These are phyloP conservation scores for Phytophthora kernoviae DNA, from an alignment of 352 stramenopile species.

Conservation along the genomic window DNA sequence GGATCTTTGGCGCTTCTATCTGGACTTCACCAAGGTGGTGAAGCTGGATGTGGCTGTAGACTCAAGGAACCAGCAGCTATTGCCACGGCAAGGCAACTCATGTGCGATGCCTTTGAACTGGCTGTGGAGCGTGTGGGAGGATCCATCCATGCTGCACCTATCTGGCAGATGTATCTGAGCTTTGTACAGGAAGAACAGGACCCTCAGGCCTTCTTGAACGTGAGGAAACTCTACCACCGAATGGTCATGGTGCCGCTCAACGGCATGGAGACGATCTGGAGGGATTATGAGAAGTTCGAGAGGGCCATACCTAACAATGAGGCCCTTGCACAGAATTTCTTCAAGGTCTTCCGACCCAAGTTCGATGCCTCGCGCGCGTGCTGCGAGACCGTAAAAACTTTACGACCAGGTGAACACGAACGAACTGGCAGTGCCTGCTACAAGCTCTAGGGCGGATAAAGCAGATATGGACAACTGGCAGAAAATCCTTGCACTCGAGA, in stretches of 20 bases:
- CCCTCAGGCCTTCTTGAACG: conserved; percentile 71
- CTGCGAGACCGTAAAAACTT: conserved; percentile 86
- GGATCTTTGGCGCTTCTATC: conserved; percentile 88
- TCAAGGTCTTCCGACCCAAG: conserved; percentile 87
- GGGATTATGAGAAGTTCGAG: conserved; percentile 91
- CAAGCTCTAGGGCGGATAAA: conserved; percentile 36
- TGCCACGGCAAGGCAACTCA: conserved; percentile 66
- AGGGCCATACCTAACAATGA: conserved; percentile 89
- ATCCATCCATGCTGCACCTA: conserved; percentile 74
- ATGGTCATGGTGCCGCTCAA: conserved; percentile 77
- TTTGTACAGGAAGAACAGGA: conserved; percentile 84
- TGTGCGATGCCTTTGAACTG: conserved; percentile 86
- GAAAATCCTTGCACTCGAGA: conserved; percentile 80
- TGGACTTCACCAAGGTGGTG: conserved; percentile 87
- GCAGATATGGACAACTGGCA: conserved; percentile 78
- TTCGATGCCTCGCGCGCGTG: conserved; percentile 84
- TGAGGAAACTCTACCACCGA: conserved; percentile 87
- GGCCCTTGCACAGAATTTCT: conserved; percentile 83
- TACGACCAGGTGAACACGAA: conserved; percentile 79
- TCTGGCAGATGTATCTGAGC: conserved; percentile 85
- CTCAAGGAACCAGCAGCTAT: conserved; percentile 62
- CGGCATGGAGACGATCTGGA: conserved; percentile 84
- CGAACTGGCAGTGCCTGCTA: conserved; percentile 60
- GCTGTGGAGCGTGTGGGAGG: conserved; percentile 82
- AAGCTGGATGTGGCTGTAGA: conserved; percentile 79